Evolutionary conservation across 2,329 filamentous ascomycete species (phyloP).

Genomic region (Pseudofabraea citricarpa): DNA sequence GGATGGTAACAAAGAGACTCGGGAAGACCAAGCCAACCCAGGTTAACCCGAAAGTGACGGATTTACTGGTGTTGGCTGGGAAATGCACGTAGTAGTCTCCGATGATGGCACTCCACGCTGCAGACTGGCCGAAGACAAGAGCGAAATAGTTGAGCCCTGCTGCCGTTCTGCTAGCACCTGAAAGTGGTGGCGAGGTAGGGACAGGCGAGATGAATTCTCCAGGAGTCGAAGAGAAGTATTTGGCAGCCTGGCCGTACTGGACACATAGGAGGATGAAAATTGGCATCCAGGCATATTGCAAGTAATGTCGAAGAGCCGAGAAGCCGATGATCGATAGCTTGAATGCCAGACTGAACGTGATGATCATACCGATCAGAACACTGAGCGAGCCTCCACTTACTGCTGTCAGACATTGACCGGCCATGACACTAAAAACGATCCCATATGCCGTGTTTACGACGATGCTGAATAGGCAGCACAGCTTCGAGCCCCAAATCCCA

Average conservation of each 20-base stretch:
- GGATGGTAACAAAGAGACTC: background rate
- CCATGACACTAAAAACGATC: slow-evolving; percentile 55
- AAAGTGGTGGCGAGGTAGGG: slow-evolving; percentile 1
- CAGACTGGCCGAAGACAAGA: background rate
- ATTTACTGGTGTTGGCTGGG: background rate
- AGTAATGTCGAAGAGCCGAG: slow-evolving; percentile 48
- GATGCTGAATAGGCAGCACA: slow-evolving; percentile 23
- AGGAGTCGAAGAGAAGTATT: slow-evolving; percentile 8
- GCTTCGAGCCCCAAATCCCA: slow-evolving; percentile 25
- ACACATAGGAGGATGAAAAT: slow-evolving; percentile 37
- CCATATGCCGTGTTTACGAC: slow-evolving; percentile 47
- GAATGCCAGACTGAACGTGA: slow-evolving; percentile 50
- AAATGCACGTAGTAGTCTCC: slow-evolving; percentile 3
- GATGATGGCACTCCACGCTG: background rate
- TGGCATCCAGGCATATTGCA: slow-evolving; percentile 51
- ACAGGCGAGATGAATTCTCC: background rate
- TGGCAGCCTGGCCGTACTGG: slow-evolving; percentile 11
- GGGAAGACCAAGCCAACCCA: background rate
- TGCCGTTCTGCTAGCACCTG: background rate
- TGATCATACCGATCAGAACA: slow-evolving; percentile 53
- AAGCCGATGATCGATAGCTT: slow-evolving; percentile 58
- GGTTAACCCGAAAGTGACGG: background rate
- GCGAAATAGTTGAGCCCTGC: background rate
- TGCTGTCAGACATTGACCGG: slow-evolving; percentile 52
- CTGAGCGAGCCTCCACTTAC: slow-evolving; percentile 44